phyloP scores from a whole-genome alignment of 1,139 yeast species.

The Candida neerlandica region DNA sequence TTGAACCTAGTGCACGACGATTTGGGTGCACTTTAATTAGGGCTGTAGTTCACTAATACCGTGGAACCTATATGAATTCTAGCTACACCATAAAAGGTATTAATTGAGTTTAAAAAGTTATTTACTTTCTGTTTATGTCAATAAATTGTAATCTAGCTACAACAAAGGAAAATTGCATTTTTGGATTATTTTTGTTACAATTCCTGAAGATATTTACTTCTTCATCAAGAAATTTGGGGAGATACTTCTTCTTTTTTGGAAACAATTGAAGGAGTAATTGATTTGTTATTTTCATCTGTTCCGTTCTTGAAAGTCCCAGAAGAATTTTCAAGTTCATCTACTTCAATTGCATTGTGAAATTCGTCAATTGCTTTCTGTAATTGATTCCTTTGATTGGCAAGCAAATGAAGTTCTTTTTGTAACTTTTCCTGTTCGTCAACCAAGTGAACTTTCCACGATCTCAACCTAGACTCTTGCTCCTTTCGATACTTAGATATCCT shows the following conservation, averaged over 20 bases:
- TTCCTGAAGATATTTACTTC: background rate
- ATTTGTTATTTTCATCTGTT: background rate
- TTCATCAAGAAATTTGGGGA: background rate
- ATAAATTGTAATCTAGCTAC: too few species aligned
- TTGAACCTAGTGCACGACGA: background rate
- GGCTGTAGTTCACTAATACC: background rate
- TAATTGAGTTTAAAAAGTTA: too few species aligned
- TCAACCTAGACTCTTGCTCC: constrained; percentile 61
- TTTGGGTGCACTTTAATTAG: background rate
- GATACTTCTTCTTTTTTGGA: background rate
- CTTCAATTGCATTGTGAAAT: background rate
- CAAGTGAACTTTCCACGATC: constrained; percentile 65
- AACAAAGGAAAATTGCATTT: too few species aligned
- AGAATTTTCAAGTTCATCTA: background rate
- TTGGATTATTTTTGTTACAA: background rate
- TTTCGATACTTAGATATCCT: constrained; percentile 51
- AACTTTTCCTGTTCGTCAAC: constrained; percentile 50
- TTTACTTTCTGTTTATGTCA: too few species aligned
- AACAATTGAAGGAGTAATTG: background rate
- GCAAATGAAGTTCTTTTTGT: constrained; percentile 8
- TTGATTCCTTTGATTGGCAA: constrained; percentile 4
- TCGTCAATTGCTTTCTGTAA: constrained; percentile 6
- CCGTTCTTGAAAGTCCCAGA: constrained; percentile 1
- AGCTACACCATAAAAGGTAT: too few species aligned
- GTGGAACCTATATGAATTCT: too few species aligned